Conservation (phyloP, 2,329 filamentous ascomycete species). For the Alternaria sp. region DNA sequence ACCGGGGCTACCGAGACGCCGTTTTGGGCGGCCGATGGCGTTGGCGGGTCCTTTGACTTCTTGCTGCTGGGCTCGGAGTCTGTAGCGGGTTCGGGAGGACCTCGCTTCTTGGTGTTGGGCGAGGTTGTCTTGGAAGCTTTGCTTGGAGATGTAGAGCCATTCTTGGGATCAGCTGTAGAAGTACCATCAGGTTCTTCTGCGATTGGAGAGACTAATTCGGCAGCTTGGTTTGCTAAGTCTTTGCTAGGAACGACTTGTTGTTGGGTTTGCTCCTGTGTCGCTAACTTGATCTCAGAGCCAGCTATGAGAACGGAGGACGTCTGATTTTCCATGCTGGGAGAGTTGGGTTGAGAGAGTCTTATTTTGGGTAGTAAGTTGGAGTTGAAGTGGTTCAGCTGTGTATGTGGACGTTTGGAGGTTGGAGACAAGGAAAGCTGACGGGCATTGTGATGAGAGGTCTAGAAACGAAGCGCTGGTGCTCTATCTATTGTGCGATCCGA, state of each 20-base stretch:
- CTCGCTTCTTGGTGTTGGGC: conserved; percentile 29
- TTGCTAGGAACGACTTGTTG: conserved; percentile 13
- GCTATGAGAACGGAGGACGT: background rate
- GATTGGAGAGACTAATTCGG: background rate
- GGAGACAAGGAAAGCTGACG: conserved; percentile 22
- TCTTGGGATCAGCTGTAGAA: background rate
- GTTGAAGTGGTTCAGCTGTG: conserved; percentile 23
- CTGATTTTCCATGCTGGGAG: background rate
- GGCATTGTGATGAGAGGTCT: conserved; percentile 26
- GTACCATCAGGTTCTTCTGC: background rate
- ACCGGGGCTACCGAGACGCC: background rate
- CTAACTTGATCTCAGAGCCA: background rate
- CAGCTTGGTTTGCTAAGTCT: background rate
- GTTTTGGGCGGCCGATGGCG: conserved; percentile 4
- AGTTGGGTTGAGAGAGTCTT: background rate
- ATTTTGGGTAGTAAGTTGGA: background rate
- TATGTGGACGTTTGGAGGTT: conserved; percentile 22
- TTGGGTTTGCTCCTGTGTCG: conserved; percentile 6
- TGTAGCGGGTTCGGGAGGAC: conserved; percentile 14
- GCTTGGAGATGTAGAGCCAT: background rate
- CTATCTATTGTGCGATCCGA: conserved; percentile 19
- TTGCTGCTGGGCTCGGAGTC: conserved; percentile 26
- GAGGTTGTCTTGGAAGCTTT: conserved; percentile 9
- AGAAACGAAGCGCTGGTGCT: conserved; percentile 5
- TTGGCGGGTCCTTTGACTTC: conserved; percentile 26